phyloP scores from a whole-genome alignment of 148 eudicot genomes.

The Nepenthes gracilis region DNA sequence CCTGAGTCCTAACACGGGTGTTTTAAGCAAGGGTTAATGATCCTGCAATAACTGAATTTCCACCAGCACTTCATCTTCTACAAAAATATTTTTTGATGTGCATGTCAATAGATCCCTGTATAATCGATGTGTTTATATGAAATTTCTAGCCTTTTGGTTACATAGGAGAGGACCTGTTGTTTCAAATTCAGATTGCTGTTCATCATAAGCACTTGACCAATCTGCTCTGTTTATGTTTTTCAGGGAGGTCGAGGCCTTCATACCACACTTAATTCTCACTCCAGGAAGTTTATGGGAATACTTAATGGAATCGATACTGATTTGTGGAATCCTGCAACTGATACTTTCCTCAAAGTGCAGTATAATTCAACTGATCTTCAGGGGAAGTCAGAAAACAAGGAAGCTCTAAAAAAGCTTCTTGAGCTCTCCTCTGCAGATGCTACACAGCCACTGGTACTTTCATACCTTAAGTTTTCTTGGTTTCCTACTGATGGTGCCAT shows the following conservation, averaged over 20 bases:
- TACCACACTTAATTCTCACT: constrained; percentile 57
- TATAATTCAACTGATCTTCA: constrained; percentile 59
- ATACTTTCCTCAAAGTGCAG: constrained; percentile 60
- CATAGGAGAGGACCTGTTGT: no score
- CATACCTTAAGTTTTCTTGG: neutral
- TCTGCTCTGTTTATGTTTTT: constrained; percentile 4
- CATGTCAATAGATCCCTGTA: no score
- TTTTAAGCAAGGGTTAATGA: no score
- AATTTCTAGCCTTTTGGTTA: no score
- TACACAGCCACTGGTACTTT: constrained; percentile 53
- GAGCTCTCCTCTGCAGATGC: constrained; percentile 52
- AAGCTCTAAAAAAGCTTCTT: constrained; percentile 61
- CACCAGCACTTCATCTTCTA: no score
- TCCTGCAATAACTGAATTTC: no score
- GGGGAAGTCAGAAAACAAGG: constrained; percentile 78
- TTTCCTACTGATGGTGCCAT: neutral
- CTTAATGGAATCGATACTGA: constrained; percentile 96
- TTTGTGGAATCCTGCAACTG: constrained; percentile 90
- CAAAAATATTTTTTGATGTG: no score
- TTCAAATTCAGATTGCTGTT: no score
- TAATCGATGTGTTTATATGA: no score
- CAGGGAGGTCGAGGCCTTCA: constrained; percentile 94
- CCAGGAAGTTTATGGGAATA: constrained; percentile 83
- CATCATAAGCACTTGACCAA: neutral
- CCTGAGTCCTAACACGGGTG: no score